Evolutionary conservation across 192 early-diverging fungal genomes (phyloP).

Genomic region (Umbelopsis vinacea): DNA sequence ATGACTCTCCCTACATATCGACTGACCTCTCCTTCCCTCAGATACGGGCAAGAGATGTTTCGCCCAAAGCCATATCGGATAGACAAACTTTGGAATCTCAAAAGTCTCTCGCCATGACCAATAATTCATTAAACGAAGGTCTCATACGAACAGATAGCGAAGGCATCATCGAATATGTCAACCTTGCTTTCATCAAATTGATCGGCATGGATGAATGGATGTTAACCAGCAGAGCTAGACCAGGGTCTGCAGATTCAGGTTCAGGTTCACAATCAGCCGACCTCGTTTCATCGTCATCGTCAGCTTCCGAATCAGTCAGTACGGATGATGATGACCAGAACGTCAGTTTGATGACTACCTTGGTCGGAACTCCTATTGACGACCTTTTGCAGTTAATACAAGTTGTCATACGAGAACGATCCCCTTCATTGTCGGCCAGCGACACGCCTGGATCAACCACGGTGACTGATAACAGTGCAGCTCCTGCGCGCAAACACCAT

Average conservation of each 20-base stretch:
- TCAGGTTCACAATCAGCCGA: background rate
- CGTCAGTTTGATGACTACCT: background rate
- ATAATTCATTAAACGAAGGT: conserved; percentile 25
- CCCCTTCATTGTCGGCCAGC: background rate
- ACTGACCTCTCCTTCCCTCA: no score
- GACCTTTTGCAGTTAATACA: conserved; percentile 18
- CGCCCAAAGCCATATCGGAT: background rate
- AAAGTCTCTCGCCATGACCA: conserved; percentile 19
- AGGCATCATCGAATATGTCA: conserved; percentile 26
- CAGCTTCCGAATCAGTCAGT: background rate
- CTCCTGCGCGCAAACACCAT: background rate
- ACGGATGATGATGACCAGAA: conserved; percentile 20
- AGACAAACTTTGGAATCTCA: conserved; percentile 13
- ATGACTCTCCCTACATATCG: no score
- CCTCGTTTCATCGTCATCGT: background rate
- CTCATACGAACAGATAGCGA: conserved; percentile 22
- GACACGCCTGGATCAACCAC: background rate
- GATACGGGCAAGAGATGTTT: conserved; percentile 19
- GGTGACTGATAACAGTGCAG: no score
- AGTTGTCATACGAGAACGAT: conserved; percentile 4
- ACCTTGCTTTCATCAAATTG: conserved; percentile 24
- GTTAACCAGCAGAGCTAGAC: background rate
- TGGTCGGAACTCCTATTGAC: conserved; percentile 21
- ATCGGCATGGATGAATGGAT: conserved; percentile 18
- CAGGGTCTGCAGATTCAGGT: background rate